phyloP scores from a whole-genome alignment of 352 stramenopile species.

The Saprolegnia diclina region DNA sequence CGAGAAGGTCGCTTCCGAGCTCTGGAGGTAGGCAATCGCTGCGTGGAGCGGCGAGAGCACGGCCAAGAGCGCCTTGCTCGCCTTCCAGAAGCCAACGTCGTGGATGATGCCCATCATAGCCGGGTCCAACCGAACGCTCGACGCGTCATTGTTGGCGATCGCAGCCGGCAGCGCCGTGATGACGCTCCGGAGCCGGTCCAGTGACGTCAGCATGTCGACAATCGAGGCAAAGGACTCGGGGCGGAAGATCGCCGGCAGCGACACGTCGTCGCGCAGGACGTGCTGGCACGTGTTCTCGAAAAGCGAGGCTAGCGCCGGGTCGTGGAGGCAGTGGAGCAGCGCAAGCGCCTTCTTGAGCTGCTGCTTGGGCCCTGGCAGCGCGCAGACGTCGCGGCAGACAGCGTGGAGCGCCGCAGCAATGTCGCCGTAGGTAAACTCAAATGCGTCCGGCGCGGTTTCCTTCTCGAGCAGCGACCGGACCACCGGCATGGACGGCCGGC shows the following conservation, averaged over 20 bases:
- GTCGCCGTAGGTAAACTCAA: conserved; percentile 10
- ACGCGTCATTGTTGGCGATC: conserved; percentile 4
- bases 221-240: neutral
- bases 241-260: neutral
- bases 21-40: conserved; percentile 3
- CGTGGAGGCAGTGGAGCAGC: neutral
- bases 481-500: neutral
- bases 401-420: neutral
- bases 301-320: neutral
- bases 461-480: neutral
- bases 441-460: neutral
- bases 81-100: conserved; percentile 1
- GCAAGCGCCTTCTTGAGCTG: neutral
- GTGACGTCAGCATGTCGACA: neutral
- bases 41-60: neutral
- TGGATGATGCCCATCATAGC: neutral
- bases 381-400: conserved; percentile 5
- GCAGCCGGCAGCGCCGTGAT: neutral
- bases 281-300: neutral
- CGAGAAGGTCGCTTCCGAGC: conserved; percentile 9
- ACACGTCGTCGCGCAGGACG: neutral
- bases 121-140: neutral
- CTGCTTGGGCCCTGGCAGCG: conserved; percentile 3
- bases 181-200: neutral
- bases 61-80: neutral